Percentiles rank a stretch among this genome's conserved stretches.
Conservation (phyloP, 768 basidiomycete genomes). For the Dentipellis sp. region DNA sequence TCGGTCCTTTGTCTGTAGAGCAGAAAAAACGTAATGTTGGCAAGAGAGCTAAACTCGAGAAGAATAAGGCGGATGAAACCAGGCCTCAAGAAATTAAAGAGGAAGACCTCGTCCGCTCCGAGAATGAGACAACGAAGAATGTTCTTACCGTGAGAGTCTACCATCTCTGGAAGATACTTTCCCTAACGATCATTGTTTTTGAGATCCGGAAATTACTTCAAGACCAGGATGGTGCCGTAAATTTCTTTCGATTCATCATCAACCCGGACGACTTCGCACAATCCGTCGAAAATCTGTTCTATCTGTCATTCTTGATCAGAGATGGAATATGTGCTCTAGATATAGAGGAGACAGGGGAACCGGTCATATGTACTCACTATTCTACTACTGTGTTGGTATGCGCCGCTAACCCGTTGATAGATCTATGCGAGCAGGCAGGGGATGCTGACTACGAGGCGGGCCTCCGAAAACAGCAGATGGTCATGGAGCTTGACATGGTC, state of each 20-base stretch:
- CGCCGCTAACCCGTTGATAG: constrained; percentile 24
- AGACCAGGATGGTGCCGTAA: constrained; percentile 38
- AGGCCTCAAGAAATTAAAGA: constrained; percentile 76
- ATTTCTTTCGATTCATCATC: constrained; percentile 80
- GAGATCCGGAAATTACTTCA: constrained; percentile 58
- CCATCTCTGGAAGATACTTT: neutral
- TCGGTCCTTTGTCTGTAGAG: constrained; percentile 83
- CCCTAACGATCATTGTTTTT: neutral
- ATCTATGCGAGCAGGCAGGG: constrained; percentile 52
- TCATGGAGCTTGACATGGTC: constrained; percentile 86
- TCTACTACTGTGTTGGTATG: neutral
- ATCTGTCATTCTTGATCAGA: constrained; percentile 85
- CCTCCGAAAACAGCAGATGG: constrained; percentile 71
- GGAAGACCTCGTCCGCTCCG: constrained; percentile 73
- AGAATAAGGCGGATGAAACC: constrained; percentile 56
- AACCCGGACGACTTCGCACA: constrained; percentile 90
- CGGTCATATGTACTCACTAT: constrained; percentile 55
- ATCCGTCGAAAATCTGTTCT: constrained; percentile 94
- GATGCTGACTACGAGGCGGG: constrained; percentile 56
- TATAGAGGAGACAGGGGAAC: constrained; percentile 56
- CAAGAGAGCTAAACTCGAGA: constrained; percentile 63
- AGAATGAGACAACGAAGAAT: constrained; percentile 87
- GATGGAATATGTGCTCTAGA: constrained; percentile 77
- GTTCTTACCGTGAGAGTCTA: constrained; percentile 50
- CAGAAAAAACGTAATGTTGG: constrained; percentile 60